Evolutionary conservation across 306 rosid genomes (phyloP).

Genomic region (Cucurbita argyrosperma): DNA sequence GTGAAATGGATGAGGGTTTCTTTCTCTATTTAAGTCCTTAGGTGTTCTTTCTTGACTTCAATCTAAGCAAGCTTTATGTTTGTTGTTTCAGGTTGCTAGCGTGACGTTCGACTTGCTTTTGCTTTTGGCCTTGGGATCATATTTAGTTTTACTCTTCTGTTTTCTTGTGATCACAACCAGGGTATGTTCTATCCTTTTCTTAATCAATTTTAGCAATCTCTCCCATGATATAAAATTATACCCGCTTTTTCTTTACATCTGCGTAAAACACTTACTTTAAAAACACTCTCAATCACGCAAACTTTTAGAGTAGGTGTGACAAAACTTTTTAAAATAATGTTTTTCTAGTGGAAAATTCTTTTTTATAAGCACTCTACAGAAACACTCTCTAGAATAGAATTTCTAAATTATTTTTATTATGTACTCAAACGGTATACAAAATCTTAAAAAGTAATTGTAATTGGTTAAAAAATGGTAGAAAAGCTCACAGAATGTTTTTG

Average conservation of each 20-base stretch:
- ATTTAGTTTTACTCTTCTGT: constrained; percentile 48
- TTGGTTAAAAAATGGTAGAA: background rate
- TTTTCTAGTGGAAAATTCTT: background rate
- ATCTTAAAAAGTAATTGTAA: background rate
- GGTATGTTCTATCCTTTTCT: constrained; percentile 18
- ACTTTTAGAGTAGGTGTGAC: background rate
- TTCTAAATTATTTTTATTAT: too few species aligned
- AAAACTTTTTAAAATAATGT: background rate
- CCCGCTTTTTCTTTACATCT: too few species aligned
- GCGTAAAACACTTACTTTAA: background rate
- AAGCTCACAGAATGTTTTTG: background rate
- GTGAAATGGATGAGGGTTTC: background rate
- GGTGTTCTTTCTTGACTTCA: background rate
- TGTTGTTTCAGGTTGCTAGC: constrained; percentile 71
- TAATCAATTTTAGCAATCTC: background rate
- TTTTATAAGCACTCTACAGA: background rate
- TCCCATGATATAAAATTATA: background rate
- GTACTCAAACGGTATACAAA: background rate
- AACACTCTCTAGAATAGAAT: background rate
- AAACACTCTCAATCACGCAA: background rate
- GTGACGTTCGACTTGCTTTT: constrained; percentile 91
- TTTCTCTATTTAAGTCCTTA: background rate
- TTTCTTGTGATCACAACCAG: constrained; percentile 53
- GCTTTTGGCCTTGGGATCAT: constrained; percentile 66
- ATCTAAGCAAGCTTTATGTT: constrained; percentile 7